Conservation (phyloP, 345 rosid genomes). For the Arabis hirsuta region DNA sequence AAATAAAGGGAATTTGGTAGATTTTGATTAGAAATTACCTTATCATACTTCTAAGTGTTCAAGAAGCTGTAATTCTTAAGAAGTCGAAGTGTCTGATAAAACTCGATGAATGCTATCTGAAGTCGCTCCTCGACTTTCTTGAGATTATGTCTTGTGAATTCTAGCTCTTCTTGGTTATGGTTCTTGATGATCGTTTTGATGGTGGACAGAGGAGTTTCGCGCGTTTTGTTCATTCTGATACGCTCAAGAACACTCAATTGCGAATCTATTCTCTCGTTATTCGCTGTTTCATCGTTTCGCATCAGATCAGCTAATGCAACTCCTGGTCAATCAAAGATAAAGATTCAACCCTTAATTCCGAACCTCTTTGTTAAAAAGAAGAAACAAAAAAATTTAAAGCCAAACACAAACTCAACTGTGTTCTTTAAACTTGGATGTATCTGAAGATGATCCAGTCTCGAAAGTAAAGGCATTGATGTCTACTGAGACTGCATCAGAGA, state of each 20-base stretch:
- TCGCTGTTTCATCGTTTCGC: constrained; percentile 2
- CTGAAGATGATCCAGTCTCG: constrained; percentile 27
- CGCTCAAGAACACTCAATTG: constrained; percentile 46
- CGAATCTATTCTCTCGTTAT: background rate
- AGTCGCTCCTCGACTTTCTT: constrained; percentile 54
- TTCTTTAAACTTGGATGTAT: constrained; percentile 6
- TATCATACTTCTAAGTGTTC: constrained; percentile 56
- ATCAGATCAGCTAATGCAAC: constrained; percentile 28
- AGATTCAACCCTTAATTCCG: background rate
- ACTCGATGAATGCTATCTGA: constrained; percentile 54
- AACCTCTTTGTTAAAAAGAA: too few relatives aligned
- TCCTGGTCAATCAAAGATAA: constrained; percentile 11
- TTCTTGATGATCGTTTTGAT: constrained; percentile 54
- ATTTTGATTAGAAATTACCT: constrained; percentile 37
- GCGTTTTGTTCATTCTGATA: constrained; percentile 52
- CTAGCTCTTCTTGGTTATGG: constrained; percentile 43
- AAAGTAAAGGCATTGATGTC: constrained; percentile 26
- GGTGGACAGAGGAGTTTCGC: constrained; percentile 62
- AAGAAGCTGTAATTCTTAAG: constrained; percentile 64
- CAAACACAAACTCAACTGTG: constrained; percentile 27
- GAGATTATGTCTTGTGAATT: constrained; percentile 47
- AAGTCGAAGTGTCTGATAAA: constrained; percentile 63
- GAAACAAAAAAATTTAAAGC: background rate
- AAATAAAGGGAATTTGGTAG: background rate
- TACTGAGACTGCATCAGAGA: constrained; percentile 25